Conservation (phyloP, 176 grass and related monocot species). For the Carex scoparia region DNA sequence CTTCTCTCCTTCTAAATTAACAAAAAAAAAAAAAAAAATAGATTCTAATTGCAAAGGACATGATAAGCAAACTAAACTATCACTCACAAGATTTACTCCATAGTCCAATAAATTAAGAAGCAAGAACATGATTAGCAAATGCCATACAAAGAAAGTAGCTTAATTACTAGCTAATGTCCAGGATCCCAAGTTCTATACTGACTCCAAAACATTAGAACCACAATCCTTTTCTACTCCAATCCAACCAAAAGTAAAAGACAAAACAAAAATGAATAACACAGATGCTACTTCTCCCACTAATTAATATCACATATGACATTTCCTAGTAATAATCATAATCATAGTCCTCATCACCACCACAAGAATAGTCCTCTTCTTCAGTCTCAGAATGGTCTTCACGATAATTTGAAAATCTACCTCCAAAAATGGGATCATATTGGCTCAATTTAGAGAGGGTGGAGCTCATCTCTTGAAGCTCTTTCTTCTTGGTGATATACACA, state of each 20-base stretch:
- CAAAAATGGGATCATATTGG: constrained; percentile 24
- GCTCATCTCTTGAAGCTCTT: constrained; percentile 65
- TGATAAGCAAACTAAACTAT: background rate
- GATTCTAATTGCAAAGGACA: background rate
- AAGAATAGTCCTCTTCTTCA: background rate
- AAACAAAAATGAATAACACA: too few relatives aligned
- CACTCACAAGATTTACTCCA: background rate
- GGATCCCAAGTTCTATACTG: too few relatives aligned
- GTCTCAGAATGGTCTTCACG: constrained; percentile 24
- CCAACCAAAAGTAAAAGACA: too few relatives aligned
- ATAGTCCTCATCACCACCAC: too few relatives aligned
- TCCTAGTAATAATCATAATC: too few relatives aligned
- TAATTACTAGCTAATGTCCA: too few relatives aligned
- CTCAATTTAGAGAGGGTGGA: constrained; percentile 38
- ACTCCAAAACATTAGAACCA: too few relatives aligned
- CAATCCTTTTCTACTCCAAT: too few relatives aligned
- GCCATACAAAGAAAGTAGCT: too few relatives aligned
- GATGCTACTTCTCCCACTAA: too few relatives aligned
- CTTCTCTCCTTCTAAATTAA: background rate
- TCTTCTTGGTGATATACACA: constrained; percentile 67
- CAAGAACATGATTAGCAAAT: background rate
- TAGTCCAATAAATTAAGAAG: background rate
- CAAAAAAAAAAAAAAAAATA: background rate
- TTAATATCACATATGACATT: too few relatives aligned
- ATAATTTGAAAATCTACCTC: constrained; percentile 55